These are phyloP conservation scores for Blastomyces percursus DNA, from an alignment of 2,329 filamentous ascomycete genomes.

Conservation along the genomic window DNA sequence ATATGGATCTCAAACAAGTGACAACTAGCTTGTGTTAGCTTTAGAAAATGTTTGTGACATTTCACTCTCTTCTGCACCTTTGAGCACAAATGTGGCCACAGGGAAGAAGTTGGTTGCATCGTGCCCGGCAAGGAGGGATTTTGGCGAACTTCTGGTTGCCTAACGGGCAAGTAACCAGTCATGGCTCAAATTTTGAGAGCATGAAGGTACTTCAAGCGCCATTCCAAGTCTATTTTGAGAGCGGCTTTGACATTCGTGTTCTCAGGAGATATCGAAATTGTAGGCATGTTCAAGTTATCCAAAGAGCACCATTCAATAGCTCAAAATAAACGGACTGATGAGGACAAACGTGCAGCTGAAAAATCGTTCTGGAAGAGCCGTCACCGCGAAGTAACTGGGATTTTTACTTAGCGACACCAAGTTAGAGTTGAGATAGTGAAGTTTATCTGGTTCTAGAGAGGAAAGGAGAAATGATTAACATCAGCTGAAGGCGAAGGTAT, in stretches of 20 bases:
- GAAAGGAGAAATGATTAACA: neutral
- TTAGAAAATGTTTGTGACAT: neutral
- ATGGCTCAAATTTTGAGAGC: constrained; percentile 17
- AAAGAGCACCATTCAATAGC: neutral
- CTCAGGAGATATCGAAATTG: neutral
- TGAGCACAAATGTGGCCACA: constrained; percentile 19
- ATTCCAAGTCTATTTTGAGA: constrained; percentile 16
- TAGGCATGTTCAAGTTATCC: neutral
- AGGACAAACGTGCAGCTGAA: neutral
- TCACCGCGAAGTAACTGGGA: neutral
- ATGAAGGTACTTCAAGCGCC: constrained; percentile 16
- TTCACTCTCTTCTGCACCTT: constrained; percentile 1
- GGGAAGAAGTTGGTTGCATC: constrained; percentile 15
- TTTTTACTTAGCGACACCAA: neutral
- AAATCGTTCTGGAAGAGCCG: neutral
- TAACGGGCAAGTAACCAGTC: constrained; percentile 9
- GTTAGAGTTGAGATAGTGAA: neutral
- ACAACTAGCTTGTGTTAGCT: constrained; percentile 10
- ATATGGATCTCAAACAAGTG: constrained; percentile 16
- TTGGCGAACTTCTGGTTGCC: constrained; percentile 16
- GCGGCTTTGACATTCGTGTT: constrained; percentile 1
- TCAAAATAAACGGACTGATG: neutral
- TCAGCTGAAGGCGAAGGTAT: neutral
- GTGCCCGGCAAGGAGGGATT: constrained; percentile 14
- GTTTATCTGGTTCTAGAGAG: neutral